Percentiles rank a stretch among this genome's conserved stretches.
Conservation (phyloP, 352 stramenopile species). For the Elongisporangium prolatum region DNA sequence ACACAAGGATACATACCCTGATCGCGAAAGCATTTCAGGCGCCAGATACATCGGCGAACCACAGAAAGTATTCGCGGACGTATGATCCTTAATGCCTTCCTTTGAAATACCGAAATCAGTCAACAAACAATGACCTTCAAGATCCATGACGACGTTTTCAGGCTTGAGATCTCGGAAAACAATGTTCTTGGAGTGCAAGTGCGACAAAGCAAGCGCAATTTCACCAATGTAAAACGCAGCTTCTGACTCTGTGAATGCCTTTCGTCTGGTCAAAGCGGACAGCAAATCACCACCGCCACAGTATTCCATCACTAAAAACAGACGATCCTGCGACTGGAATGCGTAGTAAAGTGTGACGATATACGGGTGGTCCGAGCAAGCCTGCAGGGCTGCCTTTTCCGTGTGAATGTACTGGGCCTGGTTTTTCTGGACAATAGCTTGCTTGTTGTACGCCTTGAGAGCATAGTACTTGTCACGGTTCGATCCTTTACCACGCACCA, state of each 20-base stretch:
- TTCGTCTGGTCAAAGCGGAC: constrained; percentile 68
- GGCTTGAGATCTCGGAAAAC: constrained; percentile 86
- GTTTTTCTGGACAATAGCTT: constrained; percentile 87
- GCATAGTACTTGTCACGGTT: constrained; percentile 87
- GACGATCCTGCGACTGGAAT: constrained; percentile 78
- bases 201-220: constrained; percentile 73
- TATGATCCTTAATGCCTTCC: constrained; percentile 83
- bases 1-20: constrained; percentile 22
- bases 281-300: constrained; percentile 77
- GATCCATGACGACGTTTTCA: constrained; percentile 84
- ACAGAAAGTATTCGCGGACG: constrained; percentile 83
- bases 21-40: constrained; percentile 78
- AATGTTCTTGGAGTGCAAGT: constrained; percentile 86
- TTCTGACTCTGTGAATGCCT: constrained; percentile 74
- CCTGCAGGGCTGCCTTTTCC: constrained; percentile 77
- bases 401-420: constrained; percentile 86
- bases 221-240: constrained; percentile 85
- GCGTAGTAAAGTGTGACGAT: constrained; percentile 84
- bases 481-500: constrained; percentile 78
- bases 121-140: constrained; percentile 75
- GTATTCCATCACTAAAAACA: constrained; percentile 88
- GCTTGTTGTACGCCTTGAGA: constrained; percentile 87
- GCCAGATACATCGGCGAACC: constrained; percentile 85
- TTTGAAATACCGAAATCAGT: constrained; percentile 88
- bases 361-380: constrained; percentile 82